Percentiles rank a stretch among this genome's conserved stretches.
Evolutionary conservation across 1,284 basidiomycete species (phyloP).

Genomic region (Macrocybe sp.): DNA sequence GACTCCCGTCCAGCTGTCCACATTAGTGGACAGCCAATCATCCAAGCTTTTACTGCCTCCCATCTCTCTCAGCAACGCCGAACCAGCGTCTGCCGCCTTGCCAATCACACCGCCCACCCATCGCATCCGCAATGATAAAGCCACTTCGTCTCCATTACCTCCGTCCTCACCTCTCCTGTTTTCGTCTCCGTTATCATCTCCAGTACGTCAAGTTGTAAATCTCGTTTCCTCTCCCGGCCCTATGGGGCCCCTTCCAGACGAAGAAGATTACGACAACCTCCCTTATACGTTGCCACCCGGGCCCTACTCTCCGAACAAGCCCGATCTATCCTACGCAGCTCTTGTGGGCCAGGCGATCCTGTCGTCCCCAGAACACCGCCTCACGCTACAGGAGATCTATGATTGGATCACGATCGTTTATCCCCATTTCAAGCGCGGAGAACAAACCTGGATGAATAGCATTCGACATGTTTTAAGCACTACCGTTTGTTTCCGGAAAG

Average conservation of each 20-base stretch:
- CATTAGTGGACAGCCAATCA: too few species aligned
- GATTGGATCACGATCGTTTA: constrained; percentile 93
- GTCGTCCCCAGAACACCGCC: constrained; percentile 76
- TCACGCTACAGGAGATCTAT: constrained; percentile 95
- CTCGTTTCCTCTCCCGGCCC: constrained; percentile 78
- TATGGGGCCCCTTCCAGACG: constrained; percentile 54
- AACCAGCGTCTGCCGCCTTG: constrained; percentile 23
- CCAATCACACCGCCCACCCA: constrained; percentile 39
- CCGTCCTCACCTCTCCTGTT: constrained; percentile 46
- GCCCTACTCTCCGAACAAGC: constrained; percentile 76
- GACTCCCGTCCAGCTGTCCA: constrained; percentile 15
- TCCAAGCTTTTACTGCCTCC: constrained; percentile 21
- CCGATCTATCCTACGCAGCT: constrained; percentile 87
- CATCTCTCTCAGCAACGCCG: constrained; percentile 22
- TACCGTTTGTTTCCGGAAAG: constrained; percentile 74
- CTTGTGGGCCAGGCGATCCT: constrained; percentile 94
- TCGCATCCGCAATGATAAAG: constrained; percentile 21
- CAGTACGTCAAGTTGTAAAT: constrained; percentile 49
- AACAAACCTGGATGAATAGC: constrained; percentile 95
- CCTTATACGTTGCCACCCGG: constrained; percentile 77
- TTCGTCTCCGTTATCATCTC: constrained; percentile 55
- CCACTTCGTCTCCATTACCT: constrained; percentile 32
- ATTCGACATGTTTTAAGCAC: constrained; percentile 85
- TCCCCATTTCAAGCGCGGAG: constrained; percentile 89
- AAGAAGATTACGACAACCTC: constrained; percentile 56